A percentile compares a stretch with the other conserved stretches of the same genome.
phyloP scores from a whole-genome alignment of 345 rosid genomes.

The Balakata baccata region DNA sequence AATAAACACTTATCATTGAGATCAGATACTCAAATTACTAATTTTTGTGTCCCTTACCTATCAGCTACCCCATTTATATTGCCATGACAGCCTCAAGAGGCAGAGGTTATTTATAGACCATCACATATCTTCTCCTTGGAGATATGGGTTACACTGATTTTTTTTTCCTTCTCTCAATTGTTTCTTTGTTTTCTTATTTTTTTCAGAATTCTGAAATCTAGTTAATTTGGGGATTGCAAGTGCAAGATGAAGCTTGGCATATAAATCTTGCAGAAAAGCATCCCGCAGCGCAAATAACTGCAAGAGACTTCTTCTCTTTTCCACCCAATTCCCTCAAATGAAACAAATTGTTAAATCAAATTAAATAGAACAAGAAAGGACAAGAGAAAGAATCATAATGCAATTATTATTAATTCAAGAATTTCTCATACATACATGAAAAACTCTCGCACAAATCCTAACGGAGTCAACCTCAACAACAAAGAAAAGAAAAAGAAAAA shows the following conservation, averaged over 20 bases:
- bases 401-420: constrained; percentile 6
- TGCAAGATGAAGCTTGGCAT: not conserved
- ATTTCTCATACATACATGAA: not conserved
- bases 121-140: not conserved
- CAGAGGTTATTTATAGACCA: not conserved
- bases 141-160: not conserved
- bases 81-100: not conserved
- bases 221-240: not conserved
- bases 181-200: not conserved
- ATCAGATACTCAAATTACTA: not conserved
- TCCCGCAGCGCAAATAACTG: too few relatives aligned
- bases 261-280: not conserved
- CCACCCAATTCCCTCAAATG: too few relatives aligned
- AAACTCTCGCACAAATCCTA: not conserved
- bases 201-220: not conserved
- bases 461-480: not conserved
- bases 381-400: not conserved
- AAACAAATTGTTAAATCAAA: not conserved
- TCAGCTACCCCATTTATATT: not conserved
- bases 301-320: too few relatives aligned
- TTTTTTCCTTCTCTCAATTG: not conserved
- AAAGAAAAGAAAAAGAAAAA: not conserved
- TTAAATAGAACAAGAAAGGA: not conserved
- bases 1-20: not conserved
- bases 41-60: not conserved